Conservation (phyloP, 257 asterid genomes). For the Rauvolfia tetraphylla region DNA sequence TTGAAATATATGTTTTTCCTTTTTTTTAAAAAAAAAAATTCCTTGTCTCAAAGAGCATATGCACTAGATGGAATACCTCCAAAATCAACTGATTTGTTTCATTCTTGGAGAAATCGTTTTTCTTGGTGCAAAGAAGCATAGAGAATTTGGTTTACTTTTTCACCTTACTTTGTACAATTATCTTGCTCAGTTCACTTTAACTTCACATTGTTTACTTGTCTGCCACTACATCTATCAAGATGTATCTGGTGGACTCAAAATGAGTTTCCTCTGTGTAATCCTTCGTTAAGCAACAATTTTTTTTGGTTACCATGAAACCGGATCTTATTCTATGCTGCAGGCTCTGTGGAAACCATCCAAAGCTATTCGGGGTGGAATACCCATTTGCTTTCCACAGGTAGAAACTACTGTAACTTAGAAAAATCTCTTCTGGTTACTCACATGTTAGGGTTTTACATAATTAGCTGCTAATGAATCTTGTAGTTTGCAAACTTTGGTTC, state of each 20-base stretch:
- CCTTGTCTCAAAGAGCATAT: not conserved
- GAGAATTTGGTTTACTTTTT: not conserved
- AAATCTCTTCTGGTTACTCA: slow-evolving; percentile 5
- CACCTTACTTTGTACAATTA: not conserved
- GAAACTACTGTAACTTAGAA: slow-evolving; percentile 16
- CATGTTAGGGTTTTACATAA: slow-evolving; percentile 13
- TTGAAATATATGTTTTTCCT: not conserved
- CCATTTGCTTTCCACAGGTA: slow-evolving; percentile 78
- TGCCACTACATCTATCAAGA: not conserved
- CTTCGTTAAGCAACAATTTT: not conserved
- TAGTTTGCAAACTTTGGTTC: slow-evolving; percentile 61
- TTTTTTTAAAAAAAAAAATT: not conserved
- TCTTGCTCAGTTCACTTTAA: not conserved
- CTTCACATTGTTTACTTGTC: not conserved
- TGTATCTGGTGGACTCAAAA: not conserved
- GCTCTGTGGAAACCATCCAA: slow-evolving; percentile 55
- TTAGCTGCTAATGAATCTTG: slow-evolving; percentile 24
- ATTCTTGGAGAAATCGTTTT: not conserved
- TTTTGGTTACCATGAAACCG: not conserved
- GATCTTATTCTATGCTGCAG: slow-evolving; percentile 26
- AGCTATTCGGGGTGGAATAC: slow-evolving; percentile 61
- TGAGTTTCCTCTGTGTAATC: slow-evolving; percentile 6
- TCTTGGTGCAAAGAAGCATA: not conserved
- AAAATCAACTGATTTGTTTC: not conserved
- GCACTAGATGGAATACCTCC: not conserved